Base-by-base conservation (phyloP, 1,284 basidiomycete genomes). In the Sporisorium exsertum region DNA sequence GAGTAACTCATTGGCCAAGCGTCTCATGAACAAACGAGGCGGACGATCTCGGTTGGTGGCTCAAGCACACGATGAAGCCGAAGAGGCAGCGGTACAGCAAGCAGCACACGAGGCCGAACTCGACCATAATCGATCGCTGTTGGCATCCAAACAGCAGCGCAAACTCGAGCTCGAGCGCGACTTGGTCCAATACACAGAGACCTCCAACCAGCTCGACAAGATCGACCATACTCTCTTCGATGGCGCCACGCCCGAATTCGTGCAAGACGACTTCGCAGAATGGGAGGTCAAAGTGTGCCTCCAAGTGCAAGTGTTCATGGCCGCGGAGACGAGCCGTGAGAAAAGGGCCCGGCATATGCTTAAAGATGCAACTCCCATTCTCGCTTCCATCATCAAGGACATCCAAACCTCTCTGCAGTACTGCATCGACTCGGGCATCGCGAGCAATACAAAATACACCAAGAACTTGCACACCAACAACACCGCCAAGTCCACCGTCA, bases 351-450 rank as follows among this genome's bases (percentile, higher is more conserved):
- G 80, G 1, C 54, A 68, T 22, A 49, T 69, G 57, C 66, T 81
- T 42, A 64, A 71, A 27, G 55, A 65, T 7, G 73, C 80, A 0
- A 46, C 56, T 0, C 67, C 68, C 18, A 45, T 62, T 12, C 51
- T 78, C 29, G 43, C 51, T 9, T 54, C 69, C 10, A 65, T 63
- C 50, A 58, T 78, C 47, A 68, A 77, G 46, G 67, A 72, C 29
- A 24, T 81, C 13, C 75, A 73, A 16, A 69, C 54, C 13, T 64
- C 66, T 33, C 72, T 81, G 3, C 65, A 81, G 33, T 51, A 55
- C 46, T 76, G 73, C 49, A 77, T 81, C 53, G 69, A 80, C 6
- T 33, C 72, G 5, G 81, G 81, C 32, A 72, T 81, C 4, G 64
- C 80, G 2, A 53, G 59, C 29, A 78, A 81, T 54, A 59, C 55